Conservation (phyloP, 2,329 filamentous ascomycete genomes). For the Alternaria gansuensis region DNA sequence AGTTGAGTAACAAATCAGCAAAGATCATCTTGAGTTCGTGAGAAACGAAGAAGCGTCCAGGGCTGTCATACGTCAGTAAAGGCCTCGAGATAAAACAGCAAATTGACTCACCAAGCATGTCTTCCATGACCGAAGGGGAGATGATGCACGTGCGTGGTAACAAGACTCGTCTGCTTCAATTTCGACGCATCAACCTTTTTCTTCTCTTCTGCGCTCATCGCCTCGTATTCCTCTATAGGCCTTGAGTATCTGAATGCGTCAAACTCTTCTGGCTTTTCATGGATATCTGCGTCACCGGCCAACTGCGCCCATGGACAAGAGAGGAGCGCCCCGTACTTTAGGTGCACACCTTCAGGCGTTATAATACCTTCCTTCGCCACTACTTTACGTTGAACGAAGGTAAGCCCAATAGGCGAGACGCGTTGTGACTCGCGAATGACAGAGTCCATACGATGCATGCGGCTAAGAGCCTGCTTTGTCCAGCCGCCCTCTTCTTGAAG, state of each 20-base stretch:
- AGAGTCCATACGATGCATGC: constrained; percentile 60
- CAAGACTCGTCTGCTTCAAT: constrained; percentile 60
- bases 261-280: constrained; percentile 27
- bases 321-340: constrained; percentile 29
- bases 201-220: constrained; percentile 31
- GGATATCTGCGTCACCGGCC: constrained; percentile 30
- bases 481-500: constrained; percentile 54
- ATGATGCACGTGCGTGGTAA: constrained; percentile 62
- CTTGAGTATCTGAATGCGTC: constrained; percentile 41
- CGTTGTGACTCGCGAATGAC: constrained; percentile 65
- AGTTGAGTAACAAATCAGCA: constrained; percentile 50
- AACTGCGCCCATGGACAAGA: constrained; percentile 32
- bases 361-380: constrained; percentile 77
- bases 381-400: constrained; percentile 60
- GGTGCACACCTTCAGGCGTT: constrained; percentile 71
- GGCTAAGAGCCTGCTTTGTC: constrained; percentile 58
- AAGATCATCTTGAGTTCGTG: constrained; percentile 53
- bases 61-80: constrained; percentile 32
- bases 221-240: constrained; percentile 31
- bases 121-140: constrained; percentile 67
- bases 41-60: constrained; percentile 52
- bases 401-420: constrained; percentile 59
- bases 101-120: constrained; percentile 53
- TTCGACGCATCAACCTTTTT: constrained; percentile 28
- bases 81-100: constrained; percentile 34